Evolutionary conservation across 805 yeast species (phyloP).

Genomic region (Saccharomycopsis sp.): DNA sequence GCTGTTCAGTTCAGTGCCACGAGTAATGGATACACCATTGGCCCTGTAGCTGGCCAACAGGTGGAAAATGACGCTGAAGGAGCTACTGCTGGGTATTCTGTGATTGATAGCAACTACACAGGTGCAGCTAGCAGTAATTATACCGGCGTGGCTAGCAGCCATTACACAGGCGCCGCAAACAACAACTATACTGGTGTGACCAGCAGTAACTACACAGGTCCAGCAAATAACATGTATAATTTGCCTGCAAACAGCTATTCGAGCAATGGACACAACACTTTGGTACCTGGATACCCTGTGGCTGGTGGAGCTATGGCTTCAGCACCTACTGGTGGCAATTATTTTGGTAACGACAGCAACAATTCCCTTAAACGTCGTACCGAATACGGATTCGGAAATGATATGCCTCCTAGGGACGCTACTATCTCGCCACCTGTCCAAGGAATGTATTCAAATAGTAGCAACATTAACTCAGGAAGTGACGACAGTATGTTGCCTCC

Average conservation of each 20-base stretch:
- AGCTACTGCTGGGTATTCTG: not conserved
- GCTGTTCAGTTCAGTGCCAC: not conserved
- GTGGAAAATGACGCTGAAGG: not conserved
- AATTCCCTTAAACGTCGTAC: not conserved
- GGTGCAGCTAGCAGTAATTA: not conserved
- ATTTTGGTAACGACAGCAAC: not conserved
- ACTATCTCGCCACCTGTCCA: not conserved
- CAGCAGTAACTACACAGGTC: not conserved
- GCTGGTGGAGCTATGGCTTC: not conserved
- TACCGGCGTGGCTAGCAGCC: slow-evolving; percentile 1
- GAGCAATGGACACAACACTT: not conserved
- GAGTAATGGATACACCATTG: not conserved
- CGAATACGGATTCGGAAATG: not conserved
- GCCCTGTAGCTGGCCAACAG: no score
- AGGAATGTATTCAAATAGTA: not conserved
- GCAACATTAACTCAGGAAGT: not conserved
- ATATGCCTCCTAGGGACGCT: not conserved
- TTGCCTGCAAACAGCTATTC: no score
- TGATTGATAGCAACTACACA: not conserved
- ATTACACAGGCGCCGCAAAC: not conserved
- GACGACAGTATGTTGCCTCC: not conserved
- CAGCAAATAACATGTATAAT: not conserved
- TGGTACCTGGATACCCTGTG: not conserved
- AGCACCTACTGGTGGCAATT: not conserved
- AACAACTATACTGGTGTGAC: not conserved